phyloP scores from a whole-genome alignment of 2,329 filamentous ascomycete genomes.

The Colletotrichum chrysophilum region DNA sequence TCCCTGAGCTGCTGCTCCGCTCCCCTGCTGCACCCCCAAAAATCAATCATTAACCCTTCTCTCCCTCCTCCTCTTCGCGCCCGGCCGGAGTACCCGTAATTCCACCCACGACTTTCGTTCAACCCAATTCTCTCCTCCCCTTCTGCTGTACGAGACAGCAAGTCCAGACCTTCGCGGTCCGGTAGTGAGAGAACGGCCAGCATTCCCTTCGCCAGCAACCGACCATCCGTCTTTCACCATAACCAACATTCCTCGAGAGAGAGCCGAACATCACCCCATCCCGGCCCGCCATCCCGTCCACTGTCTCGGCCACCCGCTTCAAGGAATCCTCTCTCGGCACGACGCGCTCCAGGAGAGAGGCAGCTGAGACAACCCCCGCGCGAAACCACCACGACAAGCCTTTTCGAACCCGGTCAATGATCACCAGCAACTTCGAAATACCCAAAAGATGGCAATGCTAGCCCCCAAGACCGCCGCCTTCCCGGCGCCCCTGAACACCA shows the following conservation, averaged over 20 bases:
- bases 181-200: background rate
- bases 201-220: background rate
- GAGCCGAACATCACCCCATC: background rate
- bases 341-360: conserved; percentile 23
- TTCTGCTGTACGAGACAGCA: background rate
- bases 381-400: background rate
- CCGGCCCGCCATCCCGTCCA: background rate
- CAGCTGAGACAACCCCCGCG: conserved; percentile 20
- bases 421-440: background rate
- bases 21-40: conserved; percentile 9
- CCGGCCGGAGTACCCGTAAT: conserved; percentile 3
- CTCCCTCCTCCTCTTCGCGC: conserved; percentile 11
- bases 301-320: conserved; percentile 12
- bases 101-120: conserved; percentile 8
- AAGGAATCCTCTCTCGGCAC: conserved; percentile 5
- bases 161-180: conserved; percentile 16
- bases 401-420: conserved; percentile 2
- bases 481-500: conserved; percentile 59
- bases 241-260: background rate
- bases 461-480: conserved; percentile 74
- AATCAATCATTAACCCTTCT: conserved; percentile 20
- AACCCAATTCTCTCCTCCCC: background rate
- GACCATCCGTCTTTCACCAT: background rate
- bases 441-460: conserved; percentile 72
- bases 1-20: background rate